phyloP scores from a whole-genome alignment of 78 protist genomes.

The Tieghemostelium lacteum region DNA sequence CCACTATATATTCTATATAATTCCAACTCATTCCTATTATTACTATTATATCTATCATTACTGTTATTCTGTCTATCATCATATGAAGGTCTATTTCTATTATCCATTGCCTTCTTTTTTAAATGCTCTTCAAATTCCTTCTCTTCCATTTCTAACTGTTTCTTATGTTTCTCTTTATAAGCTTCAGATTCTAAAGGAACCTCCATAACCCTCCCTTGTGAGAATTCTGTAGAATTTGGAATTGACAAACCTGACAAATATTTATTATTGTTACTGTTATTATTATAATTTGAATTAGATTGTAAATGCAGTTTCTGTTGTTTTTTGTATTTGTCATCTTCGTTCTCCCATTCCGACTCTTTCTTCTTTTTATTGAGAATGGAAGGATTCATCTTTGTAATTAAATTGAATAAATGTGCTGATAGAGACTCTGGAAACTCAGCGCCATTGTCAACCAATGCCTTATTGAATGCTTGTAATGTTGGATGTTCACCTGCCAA shows the following conservation, averaged over 20 bases:
- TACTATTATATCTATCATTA: conserved; percentile 27
- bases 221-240: background rate
- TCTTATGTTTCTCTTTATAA: background rate
- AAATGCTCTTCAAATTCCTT: background rate
- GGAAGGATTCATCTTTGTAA: conserved; percentile 82
- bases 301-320: background rate
- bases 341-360: conserved; percentile 10
- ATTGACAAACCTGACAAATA: conserved; percentile 13
- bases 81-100: background rate
- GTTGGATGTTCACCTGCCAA: conserved; percentile 60
- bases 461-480: conserved; percentile 49
- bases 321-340: no score
- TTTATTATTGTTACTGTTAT: conserved; percentile 74
- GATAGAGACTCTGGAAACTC: conserved; percentile 83
- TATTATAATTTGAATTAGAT: conserved; percentile 83
- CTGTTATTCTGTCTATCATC: conserved; percentile 15
- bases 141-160: background rate
- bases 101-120: background rate
- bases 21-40: conserved; percentile 69
- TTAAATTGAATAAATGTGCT: conserved; percentile 59
- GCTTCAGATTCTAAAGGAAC: background rate
- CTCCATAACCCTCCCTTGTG: background rate
- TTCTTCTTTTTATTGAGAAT: conserved; percentile 34
- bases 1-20: conserved; percentile 87
- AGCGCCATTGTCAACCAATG: conserved; percentile 81